Conservation (phyloP, 176 grass and related monocot species). For the Raddia distichophylla region DNA sequence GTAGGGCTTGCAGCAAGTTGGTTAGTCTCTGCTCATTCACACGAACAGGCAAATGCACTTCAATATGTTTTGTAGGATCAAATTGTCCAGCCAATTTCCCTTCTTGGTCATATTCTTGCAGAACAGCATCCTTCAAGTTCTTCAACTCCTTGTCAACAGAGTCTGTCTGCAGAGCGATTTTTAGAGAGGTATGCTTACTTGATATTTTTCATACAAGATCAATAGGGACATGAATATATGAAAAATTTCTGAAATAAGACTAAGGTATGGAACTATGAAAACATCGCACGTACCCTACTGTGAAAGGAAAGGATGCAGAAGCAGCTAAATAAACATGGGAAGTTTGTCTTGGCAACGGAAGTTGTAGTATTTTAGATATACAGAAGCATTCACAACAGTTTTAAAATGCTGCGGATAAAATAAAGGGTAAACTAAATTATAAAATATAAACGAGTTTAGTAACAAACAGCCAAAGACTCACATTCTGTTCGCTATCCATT, state of each 20-base stretch:
- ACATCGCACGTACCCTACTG: neutral
- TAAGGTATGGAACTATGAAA: neutral
- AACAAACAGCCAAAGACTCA: constrained; percentile 35
- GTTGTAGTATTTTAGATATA: neutral
- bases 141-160: constrained; percentile 68
- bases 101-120: constrained; percentile 42
- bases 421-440: neutral
- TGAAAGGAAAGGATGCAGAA: neutral
- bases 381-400: neutral
- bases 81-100: constrained; percentile 46
- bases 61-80: constrained; percentile 81
- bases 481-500: constrained; percentile 59
- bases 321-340: neutral
- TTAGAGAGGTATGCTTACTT: neutral
- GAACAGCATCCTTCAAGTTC: constrained; percentile 72
- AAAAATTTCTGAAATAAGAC: neutral
- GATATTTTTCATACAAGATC: neutral
- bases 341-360: neutral
- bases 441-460: constrained; percentile 19
- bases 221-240: neutral
- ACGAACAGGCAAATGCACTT: constrained; percentile 75
- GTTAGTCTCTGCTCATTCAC: constrained; percentile 94
- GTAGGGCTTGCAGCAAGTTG: constrained; percentile 80
- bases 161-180: constrained; percentile 45
- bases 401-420: neutral